Evolutionary conservation across 331 rosid species (phyloP).

Genomic region (Stylosanthes scabra): DNA sequence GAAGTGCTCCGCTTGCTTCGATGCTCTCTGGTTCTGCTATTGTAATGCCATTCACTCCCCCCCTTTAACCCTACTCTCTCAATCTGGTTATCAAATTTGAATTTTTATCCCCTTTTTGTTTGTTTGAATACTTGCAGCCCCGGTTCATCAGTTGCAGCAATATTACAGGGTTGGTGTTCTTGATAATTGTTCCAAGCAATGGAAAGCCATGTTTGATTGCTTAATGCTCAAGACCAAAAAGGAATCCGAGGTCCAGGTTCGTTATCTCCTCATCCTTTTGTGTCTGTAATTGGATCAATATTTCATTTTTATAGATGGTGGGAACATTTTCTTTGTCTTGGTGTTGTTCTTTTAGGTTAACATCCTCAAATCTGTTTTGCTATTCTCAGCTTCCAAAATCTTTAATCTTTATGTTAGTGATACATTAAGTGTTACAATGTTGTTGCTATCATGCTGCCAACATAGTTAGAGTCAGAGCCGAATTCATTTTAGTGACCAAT

Average conservation of each 20-base stretch:
- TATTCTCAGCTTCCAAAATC: not conserved
- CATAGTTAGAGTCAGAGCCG: not conserved
- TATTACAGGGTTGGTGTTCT: conserved; percentile 80
- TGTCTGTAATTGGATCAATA: not conserved
- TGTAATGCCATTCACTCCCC: conserved; percentile 43
- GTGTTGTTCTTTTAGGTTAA: not conserved
- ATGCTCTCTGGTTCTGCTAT: conserved; percentile 92
- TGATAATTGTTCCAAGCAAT: conserved; percentile 73
- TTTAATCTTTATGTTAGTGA: not conserved
- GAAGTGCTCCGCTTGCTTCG: conserved; percentile 64
- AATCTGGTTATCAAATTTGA: conserved; percentile 24
- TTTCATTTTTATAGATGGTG: not conserved
- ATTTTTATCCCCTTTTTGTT: conserved; percentile 4
- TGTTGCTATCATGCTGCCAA: not conserved
- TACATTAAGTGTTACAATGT: not conserved
- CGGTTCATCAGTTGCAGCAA: conserved; percentile 92
- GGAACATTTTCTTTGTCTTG: not conserved
- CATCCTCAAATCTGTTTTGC: too few species aligned
- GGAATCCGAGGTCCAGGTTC: conserved; percentile 66
- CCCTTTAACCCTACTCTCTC: not conserved
- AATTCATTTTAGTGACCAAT: not conserved
- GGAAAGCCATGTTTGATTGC: conserved; percentile 73
- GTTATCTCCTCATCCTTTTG: conserved; percentile 9
- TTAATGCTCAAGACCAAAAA: conserved; percentile 74
- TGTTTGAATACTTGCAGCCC: conserved; percentile 57